Evolutionary conservation across 2,329 filamentous ascomycete species (phyloP), one percentile per base, ranked within the genome.

Genomic region (Ceratocystis harringtonii): DNA sequence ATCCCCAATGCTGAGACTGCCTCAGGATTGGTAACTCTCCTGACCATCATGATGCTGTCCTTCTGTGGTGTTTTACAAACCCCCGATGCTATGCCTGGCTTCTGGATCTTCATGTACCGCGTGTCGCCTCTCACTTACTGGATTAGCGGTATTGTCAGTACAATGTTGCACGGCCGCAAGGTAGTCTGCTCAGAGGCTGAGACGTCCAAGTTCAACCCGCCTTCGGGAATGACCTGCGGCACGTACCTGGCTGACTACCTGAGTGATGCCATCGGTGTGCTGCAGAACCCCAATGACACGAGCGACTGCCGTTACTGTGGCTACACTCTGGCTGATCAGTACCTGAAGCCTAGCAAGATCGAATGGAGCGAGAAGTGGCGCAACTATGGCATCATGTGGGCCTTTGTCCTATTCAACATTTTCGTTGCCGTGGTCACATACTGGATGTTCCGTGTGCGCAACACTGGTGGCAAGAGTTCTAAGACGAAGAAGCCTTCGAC

Each of bases 71-170:
- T 89, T 2, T 75, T 90, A 64, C 83, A 86, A 67, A 73, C 79
- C 0, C 81, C 84, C 0, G 67, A 71, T 2, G 77, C 79, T 0
- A 77, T 90, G 1, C 87, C 87, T 0, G 79, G 82, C 0, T 90
- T 90, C 76, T 91, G 87, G 87, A 83, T 84, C 68, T 90, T 89
- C 76, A 90, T 90, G 87, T 88, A 89, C 73, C 80, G 83, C 30
- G 77, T 84, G 10, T 84, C 80, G 0, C 85, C 85, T 0, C 85
- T 88, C 67, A 88, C 84, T 0, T 89, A 89, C 73, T 83, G 79
- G 78, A 83, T 90, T 66, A 79, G 79, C 1, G 86, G 84, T 10
- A 85, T 90, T 73, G 79, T 88, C 1, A 78, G 84, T 1, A 88
- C 86, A 0, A 81, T 86, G 72, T 76, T 91, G 1, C 79, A 84